Evolutionary conservation across 1,139 yeast genomes (phyloP).

Genomic region (Candida glucosophila): DNA sequence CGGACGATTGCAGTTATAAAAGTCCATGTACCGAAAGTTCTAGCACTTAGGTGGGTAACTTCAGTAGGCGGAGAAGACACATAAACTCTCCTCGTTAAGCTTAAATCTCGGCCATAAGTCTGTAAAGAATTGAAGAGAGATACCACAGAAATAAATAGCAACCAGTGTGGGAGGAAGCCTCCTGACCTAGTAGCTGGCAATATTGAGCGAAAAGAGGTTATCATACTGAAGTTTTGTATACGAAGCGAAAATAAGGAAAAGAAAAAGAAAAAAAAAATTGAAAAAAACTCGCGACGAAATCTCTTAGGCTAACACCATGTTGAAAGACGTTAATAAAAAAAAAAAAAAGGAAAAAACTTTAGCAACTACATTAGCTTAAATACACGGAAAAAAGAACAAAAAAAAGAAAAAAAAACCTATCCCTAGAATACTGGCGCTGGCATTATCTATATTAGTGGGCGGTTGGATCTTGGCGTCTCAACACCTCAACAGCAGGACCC

Average conservation of each 20-base stretch:
- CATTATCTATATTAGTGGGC: constrained; percentile 6
- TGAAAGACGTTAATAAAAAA: no score
- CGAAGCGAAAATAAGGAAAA: no score
- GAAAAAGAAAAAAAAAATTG: no score
- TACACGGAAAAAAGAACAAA: no score
- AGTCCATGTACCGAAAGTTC: constrained; percentile 99
- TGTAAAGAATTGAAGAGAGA: constrained; percentile 86
- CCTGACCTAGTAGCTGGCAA: constrained; percentile 3
- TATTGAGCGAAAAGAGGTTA: constrained; percentile 3
- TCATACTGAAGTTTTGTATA: constrained; percentile 2
- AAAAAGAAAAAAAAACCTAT: no score
- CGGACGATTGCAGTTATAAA: constrained; percentile 77
- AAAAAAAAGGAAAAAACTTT: no score
- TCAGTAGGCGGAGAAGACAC: constrained; percentile 48
- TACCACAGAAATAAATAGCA: constrained; percentile 65
- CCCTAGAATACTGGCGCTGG: no score
- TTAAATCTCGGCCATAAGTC: constrained; percentile 67
- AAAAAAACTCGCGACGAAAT: no score
- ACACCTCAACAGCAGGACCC: constrained; percentile 81
- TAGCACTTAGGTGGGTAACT: constrained; percentile 71
- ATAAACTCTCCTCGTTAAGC: constrained; percentile 73
- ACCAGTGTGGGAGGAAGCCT: constrained; percentile 33
- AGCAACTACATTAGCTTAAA: no score
- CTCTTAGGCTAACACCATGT: no score
- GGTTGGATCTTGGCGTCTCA: constrained; percentile 79